phyloP scores from a whole-genome alignment of 768 basidiomycete species.

The Sarcodon sp. region DNA sequence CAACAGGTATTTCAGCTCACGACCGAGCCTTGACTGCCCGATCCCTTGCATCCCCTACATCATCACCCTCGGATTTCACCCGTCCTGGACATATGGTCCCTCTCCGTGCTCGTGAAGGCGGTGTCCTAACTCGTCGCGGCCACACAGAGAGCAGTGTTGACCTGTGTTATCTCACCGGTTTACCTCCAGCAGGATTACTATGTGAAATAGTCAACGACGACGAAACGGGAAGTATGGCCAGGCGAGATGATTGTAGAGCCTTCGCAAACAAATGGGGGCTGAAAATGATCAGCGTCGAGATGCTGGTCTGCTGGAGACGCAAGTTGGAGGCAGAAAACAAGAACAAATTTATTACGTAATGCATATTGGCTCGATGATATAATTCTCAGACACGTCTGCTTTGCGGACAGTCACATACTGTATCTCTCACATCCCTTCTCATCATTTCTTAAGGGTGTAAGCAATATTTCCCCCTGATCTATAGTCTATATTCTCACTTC shows the following conservation, averaged over 20 bases:
- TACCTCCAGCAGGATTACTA: constrained; percentile 64
- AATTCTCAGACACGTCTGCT: too few relatives aligned
- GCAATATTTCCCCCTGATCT: too few relatives aligned
- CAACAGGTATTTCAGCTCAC: constrained; percentile 94
- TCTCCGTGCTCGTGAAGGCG: constrained; percentile 74
- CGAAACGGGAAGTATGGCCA: constrained; percentile 81
- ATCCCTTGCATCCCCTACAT: constrained; percentile 54
- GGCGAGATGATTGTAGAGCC: constrained; percentile 81
- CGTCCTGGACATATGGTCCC: constrained; percentile 96
- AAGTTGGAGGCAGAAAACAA: constrained; percentile 2
- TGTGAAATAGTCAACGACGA: constrained; percentile 96
- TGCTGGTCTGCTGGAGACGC: constrained; percentile 39
- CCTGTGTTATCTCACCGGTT: constrained; percentile 65
- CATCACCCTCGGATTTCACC: constrained; percentile 58
- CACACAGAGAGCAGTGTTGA: constrained; percentile 92
- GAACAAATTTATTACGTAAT: too few relatives aligned
- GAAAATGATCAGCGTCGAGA: constrained; percentile 91
- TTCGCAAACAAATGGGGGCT: constrained; percentile 87
- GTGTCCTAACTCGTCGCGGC: constrained; percentile 76
- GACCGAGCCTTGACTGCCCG: constrained; percentile 85
- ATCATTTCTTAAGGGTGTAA: too few relatives aligned
- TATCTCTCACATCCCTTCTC: too few relatives aligned
- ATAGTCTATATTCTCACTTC: too few relatives aligned
- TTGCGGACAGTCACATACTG: too few relatives aligned
- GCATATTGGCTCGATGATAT: too few relatives aligned